phyloP scores from a whole-genome alignment of 768 basidiomycete species.

The Suillus sp. region DNA sequence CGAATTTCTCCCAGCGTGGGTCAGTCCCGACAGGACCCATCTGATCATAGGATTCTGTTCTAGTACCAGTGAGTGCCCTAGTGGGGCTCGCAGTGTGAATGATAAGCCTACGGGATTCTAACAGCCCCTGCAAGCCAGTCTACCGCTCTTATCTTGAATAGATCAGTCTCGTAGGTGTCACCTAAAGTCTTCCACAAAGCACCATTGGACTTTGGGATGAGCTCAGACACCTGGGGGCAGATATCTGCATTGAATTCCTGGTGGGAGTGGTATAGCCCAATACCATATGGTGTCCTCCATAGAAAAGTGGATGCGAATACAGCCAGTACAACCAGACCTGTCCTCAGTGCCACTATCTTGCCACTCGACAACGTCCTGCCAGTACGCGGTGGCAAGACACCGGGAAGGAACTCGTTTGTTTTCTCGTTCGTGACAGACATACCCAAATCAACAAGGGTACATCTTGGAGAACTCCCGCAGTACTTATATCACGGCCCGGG shows the following conservation, averaged over 20 bases:
- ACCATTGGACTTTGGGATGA: conserved; percentile 37
- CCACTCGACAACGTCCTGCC: conserved; percentile 14
- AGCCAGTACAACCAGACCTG: conserved; percentile 19
- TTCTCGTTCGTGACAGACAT: conserved; percentile 23
- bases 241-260: conserved; percentile 15
- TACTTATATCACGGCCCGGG: not conserved
- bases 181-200: conserved; percentile 37
- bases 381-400: conserved; percentile 8
- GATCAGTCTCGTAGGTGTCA: conserved; percentile 33
- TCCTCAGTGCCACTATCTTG: conserved; percentile 10
- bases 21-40: conserved; percentile 52
- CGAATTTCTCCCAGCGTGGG: conserved; percentile 57
- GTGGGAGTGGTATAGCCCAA: not conserved
- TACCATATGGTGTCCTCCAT: conserved; percentile 9
- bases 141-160: conserved; percentile 37
- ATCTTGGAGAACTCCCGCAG: not conserved
- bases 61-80: conserved; percentile 25
- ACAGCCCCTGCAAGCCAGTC: conserved; percentile 44
- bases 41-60: conserved; percentile 54
- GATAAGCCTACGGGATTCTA: conserved; percentile 40
- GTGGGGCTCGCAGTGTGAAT: not conserved
- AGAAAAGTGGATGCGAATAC: conserved; percentile 22
- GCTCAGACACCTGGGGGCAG: conserved; percentile 39
- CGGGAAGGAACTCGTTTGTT: conserved; percentile 17
- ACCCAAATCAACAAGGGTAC: not conserved